These are phyloP conservation scores for Pseudogymnoascus destructans DNA, from an alignment of 2,329 filamentous ascomycete genomes.

Conservation along the genomic window DNA sequence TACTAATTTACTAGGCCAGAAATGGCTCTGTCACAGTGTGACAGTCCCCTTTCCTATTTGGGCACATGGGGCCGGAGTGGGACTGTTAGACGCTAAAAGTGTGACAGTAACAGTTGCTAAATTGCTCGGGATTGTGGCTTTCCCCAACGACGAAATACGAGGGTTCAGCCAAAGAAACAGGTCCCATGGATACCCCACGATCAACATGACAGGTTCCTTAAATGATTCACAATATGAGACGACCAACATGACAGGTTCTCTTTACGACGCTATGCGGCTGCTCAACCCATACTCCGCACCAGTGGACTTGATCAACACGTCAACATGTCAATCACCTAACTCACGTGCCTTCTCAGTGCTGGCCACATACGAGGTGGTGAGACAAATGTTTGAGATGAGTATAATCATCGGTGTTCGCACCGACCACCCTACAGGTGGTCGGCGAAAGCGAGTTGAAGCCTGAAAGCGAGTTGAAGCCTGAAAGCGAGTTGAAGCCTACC, in stretches of 20 bases:
- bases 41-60: too few relatives aligned
- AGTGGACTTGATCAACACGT: not conserved
- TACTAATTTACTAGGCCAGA: too few relatives aligned
- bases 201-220: slow-evolving; percentile 1
- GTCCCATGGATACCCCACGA: not conserved
- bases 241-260: not conserved
- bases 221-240: not conserved
- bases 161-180: not conserved
- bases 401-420: too few relatives aligned
- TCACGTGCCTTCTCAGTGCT: not conserved
- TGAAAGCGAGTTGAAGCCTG: too few relatives aligned
- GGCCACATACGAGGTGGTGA: not conserved
- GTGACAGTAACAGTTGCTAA: too few relatives aligned
- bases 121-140: slow-evolving; percentile 1
- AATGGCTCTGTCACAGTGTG: too few relatives aligned
- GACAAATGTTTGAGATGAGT: not conserved
- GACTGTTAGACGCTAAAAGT: too few relatives aligned
- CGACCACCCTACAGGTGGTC: too few relatives aligned
- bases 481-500: too few relatives aligned
- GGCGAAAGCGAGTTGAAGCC: too few relatives aligned
- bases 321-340: not conserved
- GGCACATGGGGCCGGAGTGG: too few relatives aligned
- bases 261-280: not conserved
- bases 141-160: not conserved
- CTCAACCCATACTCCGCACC: not conserved